Percentiles rank a stretch among this genome's conserved stretches.
phyloP scores from a whole-genome alignment of 257 asterid species.

The Petunia secreta region DNA sequence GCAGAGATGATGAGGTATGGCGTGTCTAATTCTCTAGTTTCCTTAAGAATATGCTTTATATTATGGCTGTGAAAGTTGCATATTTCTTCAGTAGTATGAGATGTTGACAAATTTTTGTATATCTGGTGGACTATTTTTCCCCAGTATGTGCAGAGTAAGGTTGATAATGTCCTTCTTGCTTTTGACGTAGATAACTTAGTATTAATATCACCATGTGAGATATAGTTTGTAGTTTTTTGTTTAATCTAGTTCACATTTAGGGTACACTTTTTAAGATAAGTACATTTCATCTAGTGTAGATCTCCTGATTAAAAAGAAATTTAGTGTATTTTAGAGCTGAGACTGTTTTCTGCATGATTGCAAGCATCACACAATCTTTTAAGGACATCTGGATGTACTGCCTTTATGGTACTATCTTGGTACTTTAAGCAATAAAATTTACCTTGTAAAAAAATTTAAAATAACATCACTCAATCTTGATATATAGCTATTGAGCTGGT shows the following conservation, averaged over 20 bases:
- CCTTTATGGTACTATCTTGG: too few relatives aligned
- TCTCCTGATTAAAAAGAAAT: not conserved
- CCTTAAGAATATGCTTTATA: not conserved
- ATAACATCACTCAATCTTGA: too few relatives aligned
- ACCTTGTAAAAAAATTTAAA: too few relatives aligned
- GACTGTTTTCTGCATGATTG: not conserved
- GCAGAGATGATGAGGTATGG: conserved; percentile 78
- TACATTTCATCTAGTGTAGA: not conserved
- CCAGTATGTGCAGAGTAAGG: not conserved
- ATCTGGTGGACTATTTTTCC: not conserved
- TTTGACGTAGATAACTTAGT: not conserved
- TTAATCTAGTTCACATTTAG: too few relatives aligned
- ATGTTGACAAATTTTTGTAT: not conserved
- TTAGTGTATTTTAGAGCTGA: not conserved
- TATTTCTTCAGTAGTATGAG: too few relatives aligned
- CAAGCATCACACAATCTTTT: too few relatives aligned
- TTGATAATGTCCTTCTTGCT: not conserved
- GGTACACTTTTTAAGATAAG: not conserved
- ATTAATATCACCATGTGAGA: not conserved
- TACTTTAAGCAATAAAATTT: too few relatives aligned
- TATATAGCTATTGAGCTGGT: too few relatives aligned
- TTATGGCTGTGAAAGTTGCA: not conserved
- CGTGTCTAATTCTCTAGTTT: not conserved
- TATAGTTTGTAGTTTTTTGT: too few relatives aligned
- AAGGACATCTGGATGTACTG: too few relatives aligned